Base-by-base conservation (phyloP, 1,284 basidiomycete species). In the Moesziomyces globuligerus region DNA sequence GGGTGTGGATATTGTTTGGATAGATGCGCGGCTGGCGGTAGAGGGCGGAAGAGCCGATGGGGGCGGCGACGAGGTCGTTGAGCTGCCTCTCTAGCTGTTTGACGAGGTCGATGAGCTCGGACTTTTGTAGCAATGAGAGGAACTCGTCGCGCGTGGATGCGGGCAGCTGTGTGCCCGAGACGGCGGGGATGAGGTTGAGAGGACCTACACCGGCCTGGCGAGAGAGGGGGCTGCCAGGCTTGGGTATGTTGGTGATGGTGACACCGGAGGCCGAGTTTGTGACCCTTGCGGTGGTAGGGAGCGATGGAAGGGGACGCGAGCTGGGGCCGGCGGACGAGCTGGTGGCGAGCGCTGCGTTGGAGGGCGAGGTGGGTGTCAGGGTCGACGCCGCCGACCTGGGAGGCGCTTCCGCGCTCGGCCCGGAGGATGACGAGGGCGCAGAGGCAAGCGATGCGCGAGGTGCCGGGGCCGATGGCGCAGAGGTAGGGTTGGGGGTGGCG, bases 51-150 rank as follows among this genome's bases (percentile, higher is more conserved):
- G 68, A 44, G 34, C 68, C 68, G 17, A 37, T 28, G 8, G 68
- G 68, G 7, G 61, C 61, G 21, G 62, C 49, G 23, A 65, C 37
- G 20, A 66, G 39, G 17, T 65, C 57, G 37, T 48, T 34, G n/a
- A 71, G 61, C 32, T 71, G 68, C n/a, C n/a, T 66, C 24, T 71
- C 68, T 38, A 71, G 61, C 46, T 61, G 53, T 29, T 71, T 71
- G 61, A 71, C 68, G 38, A 71, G 34, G 48, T 65, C 53, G 42
- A 71, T 61, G 34, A 71, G 68, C 48, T 71, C 68, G 7, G 56
- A 47, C 38, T 71, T 65, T 37, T 71, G 48, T 11, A 71, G 61
- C 42, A 71, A 40, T 3, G 68, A 71, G 8, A 71, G 49, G 21
- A 66, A 71, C 21, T 71, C 68, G 17, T 65, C 61, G 26, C 38